These are phyloP conservation scores for Gonium pectorale DNA, from an alignment of 139 green algal genomes.

Conservation along the genomic window DNA sequence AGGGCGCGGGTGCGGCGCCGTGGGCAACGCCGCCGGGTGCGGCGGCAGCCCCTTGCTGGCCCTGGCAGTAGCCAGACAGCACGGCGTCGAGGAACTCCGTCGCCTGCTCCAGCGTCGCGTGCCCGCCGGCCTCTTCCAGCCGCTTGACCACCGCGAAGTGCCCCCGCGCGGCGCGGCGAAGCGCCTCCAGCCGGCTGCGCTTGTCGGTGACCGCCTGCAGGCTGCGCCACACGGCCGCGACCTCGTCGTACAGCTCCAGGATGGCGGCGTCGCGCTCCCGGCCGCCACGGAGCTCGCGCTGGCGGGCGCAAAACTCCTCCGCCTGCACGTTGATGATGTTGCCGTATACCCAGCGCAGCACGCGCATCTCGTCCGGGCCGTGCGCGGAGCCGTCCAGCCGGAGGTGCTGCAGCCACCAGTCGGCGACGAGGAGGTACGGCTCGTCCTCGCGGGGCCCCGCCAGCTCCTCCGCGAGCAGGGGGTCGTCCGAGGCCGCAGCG, in stretches of 20 bases:
- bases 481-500: background rate
- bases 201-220: constrained; percentile 64
- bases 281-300: constrained; percentile 61
- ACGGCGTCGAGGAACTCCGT: constrained; percentile 72
- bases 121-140: constrained; percentile 56
- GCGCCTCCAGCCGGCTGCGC: constrained; percentile 61
- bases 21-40: background rate
- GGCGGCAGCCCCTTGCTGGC: background rate
- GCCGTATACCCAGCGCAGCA: constrained; percentile 84
- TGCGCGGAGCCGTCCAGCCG: background rate
- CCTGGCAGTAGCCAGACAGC: constrained; percentile 56
- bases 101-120: constrained; percentile 58
- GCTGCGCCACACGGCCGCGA: constrained; percentile 75
- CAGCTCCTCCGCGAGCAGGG: constrained; percentile 14
- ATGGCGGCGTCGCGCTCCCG: constrained; percentile 59
- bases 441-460: constrained; percentile 36
- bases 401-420: constrained; percentile 72
- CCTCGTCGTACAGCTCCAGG: constrained; percentile 70
- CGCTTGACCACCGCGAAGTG: constrained; percentile 66
- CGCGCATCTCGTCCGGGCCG: constrained; percentile 13
- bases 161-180: constrained; percentile 55
- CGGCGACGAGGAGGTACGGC: constrained; percentile 53
- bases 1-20: background rate
- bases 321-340: constrained; percentile 68
- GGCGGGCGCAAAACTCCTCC: constrained; percentile 60